These are phyloP conservation scores for Parascedosporium putredinis DNA, from an alignment of 2,329 filamentous ascomycete species.

Conservation along the genomic window DNA sequence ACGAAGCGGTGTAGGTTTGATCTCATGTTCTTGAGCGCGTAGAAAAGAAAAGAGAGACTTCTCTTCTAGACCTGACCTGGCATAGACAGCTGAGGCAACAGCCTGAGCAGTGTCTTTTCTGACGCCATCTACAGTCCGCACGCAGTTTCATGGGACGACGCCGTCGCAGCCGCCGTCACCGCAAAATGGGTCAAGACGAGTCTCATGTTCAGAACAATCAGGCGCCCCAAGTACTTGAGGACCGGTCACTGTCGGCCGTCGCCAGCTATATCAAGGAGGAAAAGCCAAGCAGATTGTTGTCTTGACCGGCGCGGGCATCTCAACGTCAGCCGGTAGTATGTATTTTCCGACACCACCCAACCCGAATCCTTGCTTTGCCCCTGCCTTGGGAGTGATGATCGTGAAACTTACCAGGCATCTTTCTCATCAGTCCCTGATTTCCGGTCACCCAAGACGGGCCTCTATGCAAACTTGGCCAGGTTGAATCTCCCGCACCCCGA, in stretches of 20 bases:
- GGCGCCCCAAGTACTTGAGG: slow-evolving; percentile 53
- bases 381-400: neutral
- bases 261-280: slow-evolving; percentile 70
- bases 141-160: neutral
- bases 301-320: slow-evolving; percentile 85
- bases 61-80: no score
- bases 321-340: slow-evolving; percentile 57
- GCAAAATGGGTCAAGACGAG: slow-evolving; percentile 66
- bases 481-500: slow-evolving; percentile 82
- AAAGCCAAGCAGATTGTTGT: slow-evolving; percentile 65
- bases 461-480: slow-evolving; percentile 84
- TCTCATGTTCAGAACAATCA: slow-evolving; percentile 56
- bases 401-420: neutral
- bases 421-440: slow-evolving; percentile 75
- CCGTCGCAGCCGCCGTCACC: neutral
- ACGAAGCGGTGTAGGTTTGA: no score
- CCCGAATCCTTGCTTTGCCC: neutral
- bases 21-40: no score
- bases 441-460: slow-evolving; percentile 79
- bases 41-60: no score
- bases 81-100: no score
- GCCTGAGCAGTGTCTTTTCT: no score
- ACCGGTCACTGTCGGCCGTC: slow-evolving; percentile 60
- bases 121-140: neutral
- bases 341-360: slow-evolving; percentile 5